These are phyloP conservation scores for Astrothelium macrocarpum DNA, from an alignment of 495 filamentous ascomycete genomes.

Conservation along the genomic window DNA sequence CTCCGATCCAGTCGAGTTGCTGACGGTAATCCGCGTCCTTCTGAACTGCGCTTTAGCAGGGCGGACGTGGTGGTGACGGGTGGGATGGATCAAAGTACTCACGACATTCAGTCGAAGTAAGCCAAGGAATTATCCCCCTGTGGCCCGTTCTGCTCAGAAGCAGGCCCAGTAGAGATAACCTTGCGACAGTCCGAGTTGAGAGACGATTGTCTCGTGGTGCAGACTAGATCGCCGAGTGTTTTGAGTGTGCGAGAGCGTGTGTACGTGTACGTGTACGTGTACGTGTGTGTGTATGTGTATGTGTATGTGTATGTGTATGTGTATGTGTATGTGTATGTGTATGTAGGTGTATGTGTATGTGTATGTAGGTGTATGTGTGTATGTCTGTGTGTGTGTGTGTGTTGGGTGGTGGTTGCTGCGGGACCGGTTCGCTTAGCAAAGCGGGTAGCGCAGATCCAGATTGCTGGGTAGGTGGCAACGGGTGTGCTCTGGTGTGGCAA, in stretches of 20 bases:
- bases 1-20: background rate
- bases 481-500: too few species aligned
- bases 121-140: slow-evolving; percentile 2
- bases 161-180: slow-evolving; percentile 3
- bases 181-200: background rate
- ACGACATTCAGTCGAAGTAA: background rate
- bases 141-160: slow-evolving; percentile 2
- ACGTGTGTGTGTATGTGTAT: too few species aligned
- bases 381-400: background rate
- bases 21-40: background rate
- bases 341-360: too few species aligned
- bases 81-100: background rate
- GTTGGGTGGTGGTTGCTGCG: background rate
- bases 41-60: background rate
- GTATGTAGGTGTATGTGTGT: background rate
- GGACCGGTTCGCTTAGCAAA: background rate
- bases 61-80: background rate
- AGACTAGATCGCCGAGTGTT: background rate
- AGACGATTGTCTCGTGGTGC: background rate
- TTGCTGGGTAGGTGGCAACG: background rate
- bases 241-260: background rate
- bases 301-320: too few species aligned
- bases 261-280: too few species aligned
- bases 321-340: too few species aligned
- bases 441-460: too few species aligned